These are phyloP conservation scores for Colletotrichum scovillei DNA, from an alignment of 2,329 filamentous ascomycete genomes.

Conservation along the genomic window DNA sequence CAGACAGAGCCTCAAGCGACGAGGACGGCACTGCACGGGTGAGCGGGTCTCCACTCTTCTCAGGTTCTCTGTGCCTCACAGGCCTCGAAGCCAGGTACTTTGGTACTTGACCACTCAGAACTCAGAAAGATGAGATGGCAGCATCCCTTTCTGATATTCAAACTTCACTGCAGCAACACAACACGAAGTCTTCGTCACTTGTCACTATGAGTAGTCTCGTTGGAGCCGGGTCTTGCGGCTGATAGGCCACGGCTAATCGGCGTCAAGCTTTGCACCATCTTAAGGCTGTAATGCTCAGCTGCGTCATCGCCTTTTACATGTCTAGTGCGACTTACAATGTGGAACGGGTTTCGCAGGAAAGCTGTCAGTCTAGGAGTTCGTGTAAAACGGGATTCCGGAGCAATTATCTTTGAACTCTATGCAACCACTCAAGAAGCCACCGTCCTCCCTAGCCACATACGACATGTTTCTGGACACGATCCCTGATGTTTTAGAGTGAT, in stretches of 20 bases:
- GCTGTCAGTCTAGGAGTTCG: not conserved
- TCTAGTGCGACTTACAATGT: not conserved
- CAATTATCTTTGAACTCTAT: not conserved
- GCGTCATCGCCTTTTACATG: not conserved
- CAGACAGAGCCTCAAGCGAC: not conserved
- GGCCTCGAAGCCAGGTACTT: conserved; percentile 9
- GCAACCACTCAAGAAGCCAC: not conserved
- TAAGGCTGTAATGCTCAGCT: not conserved
- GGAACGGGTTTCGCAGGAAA: not conserved
- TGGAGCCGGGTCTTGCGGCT: not conserved
- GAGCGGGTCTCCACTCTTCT: not conserved
- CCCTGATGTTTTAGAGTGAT: not conserved
- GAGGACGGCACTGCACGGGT: not conserved
- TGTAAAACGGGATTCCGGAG: not conserved
- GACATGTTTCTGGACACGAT: not conserved
- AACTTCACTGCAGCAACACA: not conserved
- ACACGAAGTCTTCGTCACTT: not conserved
- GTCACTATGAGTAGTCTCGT: not conserved
- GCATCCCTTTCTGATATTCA: not conserved
- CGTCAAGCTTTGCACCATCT: not conserved
- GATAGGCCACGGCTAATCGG: not conserved
- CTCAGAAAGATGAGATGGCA: conserved; percentile 7
- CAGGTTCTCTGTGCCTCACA: not conserved
- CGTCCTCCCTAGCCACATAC: not conserved
- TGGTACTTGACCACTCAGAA: conserved; percentile 2